Evolutionary conservation across 176 grass and related monocot species (phyloP), one percentile per base, ranked within the genome.

Genomic region (Carex cristatella): DNA sequence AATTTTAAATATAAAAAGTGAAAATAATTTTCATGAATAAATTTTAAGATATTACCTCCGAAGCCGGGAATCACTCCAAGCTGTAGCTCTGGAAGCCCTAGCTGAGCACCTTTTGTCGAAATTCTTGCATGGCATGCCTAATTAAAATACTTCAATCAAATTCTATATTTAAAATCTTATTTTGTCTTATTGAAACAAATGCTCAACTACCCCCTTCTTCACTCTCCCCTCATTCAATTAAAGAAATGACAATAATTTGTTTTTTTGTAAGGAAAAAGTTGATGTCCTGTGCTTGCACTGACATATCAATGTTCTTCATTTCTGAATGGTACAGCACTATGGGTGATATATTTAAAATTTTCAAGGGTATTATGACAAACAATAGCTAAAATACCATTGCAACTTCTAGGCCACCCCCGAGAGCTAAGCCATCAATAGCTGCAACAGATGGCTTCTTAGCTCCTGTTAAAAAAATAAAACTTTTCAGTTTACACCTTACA

Each of bases 101-200:
- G 75, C 68, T 95, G 93, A 86, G 93, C 90, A 48, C 79, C 89
- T 6, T 88, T 80, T 86, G 96, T 95, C 8, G 93, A 93, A 89
- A 99, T 94, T 35, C 96, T 91, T 85, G 88, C 96, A 91, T 99
- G 93, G 69, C 96, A 99, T 88, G 90, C 93, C 96, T 99, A 84
- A 90, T 88, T 64, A 14, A 32, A 86, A 83, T 35, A 78, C 12
- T 28, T 57, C 13, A 78, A 78, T 10, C 27, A 56, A 44, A 54
- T 57, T 13, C 2, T 9, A 78, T 13, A 65, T 68, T 66, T 31
- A 30, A 55, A 48, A 30, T 65, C 0, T 81, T 65, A 13, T 63
- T 79, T 77, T 55, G 42, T 42, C 3, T 40, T 73, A 16, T 9
- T 55, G 14, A 19, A 46, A 77, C 38, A 54, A 77, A 77, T 48